phyloP scores from a whole-genome alignment of 73 alveolate species.

The Tetrahymena borealis region DNA sequence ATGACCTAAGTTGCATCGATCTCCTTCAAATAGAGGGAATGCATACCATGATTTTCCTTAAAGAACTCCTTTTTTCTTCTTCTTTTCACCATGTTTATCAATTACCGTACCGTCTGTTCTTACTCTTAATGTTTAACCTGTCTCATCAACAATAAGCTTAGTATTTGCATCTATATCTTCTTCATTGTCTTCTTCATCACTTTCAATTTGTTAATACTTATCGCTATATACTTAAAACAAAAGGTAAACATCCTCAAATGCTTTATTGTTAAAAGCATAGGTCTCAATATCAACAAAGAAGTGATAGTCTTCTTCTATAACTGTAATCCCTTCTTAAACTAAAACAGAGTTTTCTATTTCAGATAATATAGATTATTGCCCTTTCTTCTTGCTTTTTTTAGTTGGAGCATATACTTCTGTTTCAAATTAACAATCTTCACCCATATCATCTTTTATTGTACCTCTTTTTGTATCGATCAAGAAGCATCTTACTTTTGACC shows the following conservation, averaged over 20 bases:
- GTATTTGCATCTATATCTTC: conserved; percentile 9
- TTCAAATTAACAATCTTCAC: conserved; percentile 22
- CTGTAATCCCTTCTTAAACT: conserved; percentile 23
- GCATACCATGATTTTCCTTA: background rate
- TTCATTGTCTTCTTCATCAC: conserved; percentile 3
- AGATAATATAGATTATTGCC: background rate
- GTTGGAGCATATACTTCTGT: conserved; percentile 36
- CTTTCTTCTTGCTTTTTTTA: background rate
- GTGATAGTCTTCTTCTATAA: conserved; percentile 39
- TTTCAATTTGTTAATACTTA: background rate
- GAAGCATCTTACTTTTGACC: conserved; percentile 36
- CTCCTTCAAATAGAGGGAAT: background rate
- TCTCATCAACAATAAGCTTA: conserved; percentile 5
- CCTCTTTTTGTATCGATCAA: conserved; percentile 37
- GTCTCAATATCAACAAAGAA: conserved; percentile 40
- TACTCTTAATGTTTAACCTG: conserved; percentile 2
- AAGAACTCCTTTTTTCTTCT: background rate
- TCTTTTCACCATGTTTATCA: background rate
- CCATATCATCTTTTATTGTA: conserved; percentile 31
- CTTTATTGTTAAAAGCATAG: conserved; percentile 42
- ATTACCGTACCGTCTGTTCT: conserved; percentile 28
- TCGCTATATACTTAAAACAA: conserved; percentile 25
- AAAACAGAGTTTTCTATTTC: background rate
- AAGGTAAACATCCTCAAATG: conserved; percentile 32
- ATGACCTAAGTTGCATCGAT: background rate